These are phyloP conservation scores for Starmerella powellii DNA, from an alignment of 805 yeast genomes.

Conservation along the genomic window DNA sequence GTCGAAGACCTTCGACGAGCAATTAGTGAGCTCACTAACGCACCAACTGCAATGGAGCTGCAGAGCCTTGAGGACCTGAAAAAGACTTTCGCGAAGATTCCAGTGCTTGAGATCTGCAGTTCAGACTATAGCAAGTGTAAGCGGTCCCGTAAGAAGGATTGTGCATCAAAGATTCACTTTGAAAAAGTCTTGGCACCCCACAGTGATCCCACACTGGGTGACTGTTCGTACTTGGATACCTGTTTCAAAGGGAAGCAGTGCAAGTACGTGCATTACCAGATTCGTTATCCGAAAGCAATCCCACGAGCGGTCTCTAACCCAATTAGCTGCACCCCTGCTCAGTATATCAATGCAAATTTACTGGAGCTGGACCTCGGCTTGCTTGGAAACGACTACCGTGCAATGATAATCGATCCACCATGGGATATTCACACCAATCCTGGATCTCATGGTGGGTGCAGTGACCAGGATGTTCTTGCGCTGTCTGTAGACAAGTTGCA, in stretches of 20 bases:
- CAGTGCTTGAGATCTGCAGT: slow-evolving; percentile 6
- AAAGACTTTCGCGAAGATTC: background rate
- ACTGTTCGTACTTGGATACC: slow-evolving; percentile 87
- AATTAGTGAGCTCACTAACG: background rate
- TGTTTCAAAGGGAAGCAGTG: slow-evolving; percentile 78
- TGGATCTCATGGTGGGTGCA: slow-evolving; percentile 24
- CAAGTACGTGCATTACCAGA: slow-evolving; percentile 61
- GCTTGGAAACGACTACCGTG: slow-evolving; percentile 68
- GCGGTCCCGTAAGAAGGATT: background rate
- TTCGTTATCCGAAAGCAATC: slow-evolving; percentile 21
- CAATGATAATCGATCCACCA: slow-evolving; percentile 81
- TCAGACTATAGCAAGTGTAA: slow-evolving; percentile 6
- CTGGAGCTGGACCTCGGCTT: slow-evolving; percentile 54
- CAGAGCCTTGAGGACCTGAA: background rate
- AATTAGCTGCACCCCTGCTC: slow-evolving; percentile 31
- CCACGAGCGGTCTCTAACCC: background rate
- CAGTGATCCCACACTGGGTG: slow-evolving; percentile 67
- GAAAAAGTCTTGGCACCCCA: slow-evolving; percentile 31
- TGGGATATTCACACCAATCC: slow-evolving; percentile 89
- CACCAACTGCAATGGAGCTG: slow-evolving; percentile 1
- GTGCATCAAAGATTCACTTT: slow-evolving; percentile 26
- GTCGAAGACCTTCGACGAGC: background rate
- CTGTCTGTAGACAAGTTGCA: slow-evolving; percentile 60
- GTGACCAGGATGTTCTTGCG: slow-evolving; percentile 58
- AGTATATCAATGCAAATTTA: slow-evolving; percentile 82